Conservation (phyloP, 2,329 filamentous ascomycete species). For the Chaetomium strumarium region DNA sequence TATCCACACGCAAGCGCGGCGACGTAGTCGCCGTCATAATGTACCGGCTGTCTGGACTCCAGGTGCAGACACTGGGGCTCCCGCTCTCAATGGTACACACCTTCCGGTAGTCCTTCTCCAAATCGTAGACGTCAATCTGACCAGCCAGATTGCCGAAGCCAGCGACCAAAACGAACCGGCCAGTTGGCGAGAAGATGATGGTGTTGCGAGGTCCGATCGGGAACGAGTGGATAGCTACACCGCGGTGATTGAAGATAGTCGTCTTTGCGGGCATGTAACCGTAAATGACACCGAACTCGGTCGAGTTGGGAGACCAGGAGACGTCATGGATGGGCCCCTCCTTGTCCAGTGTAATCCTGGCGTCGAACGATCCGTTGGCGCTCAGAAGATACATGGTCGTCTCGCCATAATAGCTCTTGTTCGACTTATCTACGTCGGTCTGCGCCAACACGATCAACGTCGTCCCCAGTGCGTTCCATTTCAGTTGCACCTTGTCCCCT, state of each 20-base stretch:
- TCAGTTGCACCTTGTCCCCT: constrained; percentile 96
- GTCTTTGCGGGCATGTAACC: constrained; percentile 99
- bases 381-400: constrained; percentile 94
- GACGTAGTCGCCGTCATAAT: constrained; percentile 98
- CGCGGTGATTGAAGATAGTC: constrained; percentile 92
- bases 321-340: constrained; percentile 95
- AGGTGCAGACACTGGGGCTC: constrained; percentile 93
- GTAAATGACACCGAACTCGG: constrained; percentile 96
- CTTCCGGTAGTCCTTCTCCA: constrained; percentile 90
- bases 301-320: constrained; percentile 95
- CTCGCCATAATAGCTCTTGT: constrained; percentile 99
- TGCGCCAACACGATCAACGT: constrained; percentile 91
- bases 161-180: constrained; percentile 86
- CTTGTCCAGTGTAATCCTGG: constrained; percentile 86
- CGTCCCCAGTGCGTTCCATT: constrained; percentile 93
- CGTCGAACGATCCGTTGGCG: constrained; percentile 86
- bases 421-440: constrained; percentile 95
- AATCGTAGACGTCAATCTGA: constrained; percentile 95
- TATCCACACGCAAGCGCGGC: constrained; percentile 90
- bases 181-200: constrained; percentile 88
- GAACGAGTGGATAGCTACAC: constrained; percentile 77
- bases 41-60: constrained; percentile 93
- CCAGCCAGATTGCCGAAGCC: constrained; percentile 97
- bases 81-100: constrained; percentile 90
- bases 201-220: constrained; percentile 87